Evolutionary conservation across 2,329 filamentous ascomycete genomes (phyloP).

Genomic region (Mycogone perniciosa): DNA sequence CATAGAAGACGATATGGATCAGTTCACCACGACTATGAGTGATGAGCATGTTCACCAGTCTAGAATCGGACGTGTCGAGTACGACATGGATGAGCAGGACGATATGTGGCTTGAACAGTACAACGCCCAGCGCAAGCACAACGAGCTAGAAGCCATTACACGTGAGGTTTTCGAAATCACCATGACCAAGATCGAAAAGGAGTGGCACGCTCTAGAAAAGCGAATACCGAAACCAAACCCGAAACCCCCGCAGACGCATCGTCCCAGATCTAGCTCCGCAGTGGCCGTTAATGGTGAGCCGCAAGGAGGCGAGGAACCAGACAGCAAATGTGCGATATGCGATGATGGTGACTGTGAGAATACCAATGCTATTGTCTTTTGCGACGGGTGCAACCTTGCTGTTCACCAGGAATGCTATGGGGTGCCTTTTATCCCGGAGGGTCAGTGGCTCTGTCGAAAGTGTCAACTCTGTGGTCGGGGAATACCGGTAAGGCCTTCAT

Average conservation of each 20-base stretch:
- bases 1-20: conserved; percentile 53
- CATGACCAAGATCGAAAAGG: conserved; percentile 98
- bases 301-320: conserved; percentile 77
- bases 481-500: conserved; percentile 57
- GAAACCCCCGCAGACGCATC: conserved; percentile 89
- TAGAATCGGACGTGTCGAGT: conserved; percentile 77
- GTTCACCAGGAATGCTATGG: conserved; percentile 99
- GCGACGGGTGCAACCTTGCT: conserved; percentile 93
- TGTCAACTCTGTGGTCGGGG: conserved; percentile 92
- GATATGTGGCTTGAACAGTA: conserved; percentile 88
- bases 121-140: conserved; percentile 68
- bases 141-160: conserved; percentile 75
- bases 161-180: conserved; percentile 95
- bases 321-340: conserved; percentile 95
- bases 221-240: conserved; percentile 95
- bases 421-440: conserved; percentile 96
- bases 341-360: conserved; percentile 99
- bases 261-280: conserved; percentile 86
- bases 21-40: conserved; percentile 24
- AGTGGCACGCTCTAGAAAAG: conserved; percentile 95
- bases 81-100: conserved; percentile 99
- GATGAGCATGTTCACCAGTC: conserved; percentile 29
- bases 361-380: conserved; percentile 98
- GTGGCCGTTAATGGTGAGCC: conserved; percentile 93
- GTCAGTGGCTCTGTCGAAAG: conserved; percentile 95